Conservation (phyloP, 768 basidiomycete genomes). For the Pholiota conissans region DNA sequence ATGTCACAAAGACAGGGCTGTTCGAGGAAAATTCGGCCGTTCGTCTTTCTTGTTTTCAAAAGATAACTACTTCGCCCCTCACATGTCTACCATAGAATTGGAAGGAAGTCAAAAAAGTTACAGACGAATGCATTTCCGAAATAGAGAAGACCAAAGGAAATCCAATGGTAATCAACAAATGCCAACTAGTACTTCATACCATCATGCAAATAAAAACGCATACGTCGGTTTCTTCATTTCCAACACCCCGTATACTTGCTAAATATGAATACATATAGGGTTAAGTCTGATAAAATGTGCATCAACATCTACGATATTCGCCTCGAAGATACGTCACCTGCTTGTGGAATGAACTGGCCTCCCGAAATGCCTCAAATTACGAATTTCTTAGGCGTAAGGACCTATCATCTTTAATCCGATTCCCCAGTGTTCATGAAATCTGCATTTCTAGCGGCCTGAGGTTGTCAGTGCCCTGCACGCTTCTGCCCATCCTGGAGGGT, state of each 20-base stretch:
- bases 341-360: conserved; percentile 99
- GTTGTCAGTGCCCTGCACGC: conserved; percentile 88
- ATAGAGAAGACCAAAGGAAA: conserved; percentile 50
- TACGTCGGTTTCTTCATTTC: conserved; percentile 27
- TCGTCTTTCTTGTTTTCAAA: conserved; percentile 19
- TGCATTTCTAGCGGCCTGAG: conserved; percentile 62
- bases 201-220: conserved; percentile 41
- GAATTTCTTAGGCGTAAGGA: conserved; percentile 75
- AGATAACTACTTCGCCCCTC: background rate
- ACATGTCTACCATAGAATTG: conserved; percentile 53
- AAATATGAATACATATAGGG: conserved; percentile 35
- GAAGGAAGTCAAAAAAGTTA: conserved; percentile 52
- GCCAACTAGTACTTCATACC: conserved; percentile 56
- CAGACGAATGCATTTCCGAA: conserved; percentile 59
- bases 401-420: background rate
- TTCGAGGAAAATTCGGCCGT: conserved; percentile 74
- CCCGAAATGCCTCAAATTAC: conserved; percentile 78
- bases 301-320: conserved; percentile 96
- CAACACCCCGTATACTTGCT: background rate
- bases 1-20: conserved; percentile 75
- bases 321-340: conserved; percentile 79
- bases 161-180: conserved; percentile 54
- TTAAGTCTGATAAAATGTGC: conserved; percentile 73
- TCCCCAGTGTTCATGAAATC: background rate
- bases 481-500: conserved; percentile 66